Evolutionary conservation across 495 filamentous ascomycete species (phyloP).

Genomic region (Letharia lupina): DNA sequence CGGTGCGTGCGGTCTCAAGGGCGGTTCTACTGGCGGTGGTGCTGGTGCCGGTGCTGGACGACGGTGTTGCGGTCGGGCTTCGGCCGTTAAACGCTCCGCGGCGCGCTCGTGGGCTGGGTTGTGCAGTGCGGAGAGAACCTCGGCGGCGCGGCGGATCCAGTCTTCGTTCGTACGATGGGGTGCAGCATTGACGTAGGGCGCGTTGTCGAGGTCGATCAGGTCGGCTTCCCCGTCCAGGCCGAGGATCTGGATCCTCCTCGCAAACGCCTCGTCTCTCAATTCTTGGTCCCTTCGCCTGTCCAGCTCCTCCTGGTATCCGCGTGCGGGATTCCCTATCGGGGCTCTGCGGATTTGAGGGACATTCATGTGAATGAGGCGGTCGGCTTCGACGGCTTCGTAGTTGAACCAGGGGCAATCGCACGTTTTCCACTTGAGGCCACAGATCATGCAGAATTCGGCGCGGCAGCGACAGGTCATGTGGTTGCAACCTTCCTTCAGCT

Average conservation of each 20-base stretch:
- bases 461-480: conserved; percentile 80
- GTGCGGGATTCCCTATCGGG: conserved; percentile 28
- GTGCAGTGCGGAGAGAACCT: conserved; percentile 9
- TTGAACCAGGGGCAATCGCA: conserved; percentile 79
- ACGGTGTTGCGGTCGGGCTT: background rate
- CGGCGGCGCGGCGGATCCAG: conserved; percentile 10
- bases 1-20: background rate
- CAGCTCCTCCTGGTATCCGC: conserved; percentile 46
- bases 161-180: background rate
- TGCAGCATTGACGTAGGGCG: background rate
- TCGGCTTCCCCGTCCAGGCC: conserved; percentile 24
- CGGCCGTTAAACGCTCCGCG: conserved; percentile 9
- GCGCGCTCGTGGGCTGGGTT: conserved; percentile 10
- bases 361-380: conserved; percentile 51
- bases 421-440: conserved; percentile 68
- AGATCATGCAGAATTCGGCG: conserved; percentile 77
- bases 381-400: conserved; percentile 50
- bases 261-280: conserved; percentile 47
- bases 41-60: background rate
- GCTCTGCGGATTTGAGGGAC: conserved; percentile 30
- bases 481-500: conserved; percentile 72
- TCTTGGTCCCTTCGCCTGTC: conserved; percentile 45
- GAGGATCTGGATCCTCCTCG: conserved; percentile 45
- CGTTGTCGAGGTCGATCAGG: background rate
- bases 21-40: background rate